Percentiles rank a stretch among this genome's conserved stretches.
These are phyloP conservation scores for Erythrophleum fordii DNA, from an alignment of 306 rosid genomes.

Conservation along the genomic window DNA sequence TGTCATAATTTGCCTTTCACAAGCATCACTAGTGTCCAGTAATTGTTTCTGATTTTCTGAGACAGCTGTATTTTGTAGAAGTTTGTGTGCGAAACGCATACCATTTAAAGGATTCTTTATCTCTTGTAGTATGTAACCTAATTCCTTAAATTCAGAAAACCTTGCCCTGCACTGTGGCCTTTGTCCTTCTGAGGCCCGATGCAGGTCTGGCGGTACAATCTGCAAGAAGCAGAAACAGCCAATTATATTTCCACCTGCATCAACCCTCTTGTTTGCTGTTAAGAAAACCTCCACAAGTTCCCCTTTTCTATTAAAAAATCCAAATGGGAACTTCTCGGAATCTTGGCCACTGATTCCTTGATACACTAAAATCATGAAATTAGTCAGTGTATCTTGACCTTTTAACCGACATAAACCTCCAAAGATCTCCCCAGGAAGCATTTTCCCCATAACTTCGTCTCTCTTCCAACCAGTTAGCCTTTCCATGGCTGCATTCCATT, in stretches of 20 bases:
- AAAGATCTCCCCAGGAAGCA: constrained; percentile 81
- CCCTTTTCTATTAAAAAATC: constrained; percentile 64
- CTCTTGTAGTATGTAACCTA: constrained; percentile 73
- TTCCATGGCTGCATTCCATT: constrained; percentile 94
- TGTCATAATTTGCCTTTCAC: constrained; percentile 80
- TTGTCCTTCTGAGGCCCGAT: constrained; percentile 44
- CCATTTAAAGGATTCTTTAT: constrained; percentile 84
- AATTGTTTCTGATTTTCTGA: constrained; percentile 83
- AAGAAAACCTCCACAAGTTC: constrained; percentile 56
- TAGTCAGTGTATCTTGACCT: constrained; percentile 68
- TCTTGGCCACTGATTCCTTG: constrained; percentile 79
- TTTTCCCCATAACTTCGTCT: constrained; percentile 72
- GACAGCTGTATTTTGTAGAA: constrained; percentile 55
- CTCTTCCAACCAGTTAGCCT: constrained; percentile 73
- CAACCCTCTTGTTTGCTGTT: constrained; percentile 69
- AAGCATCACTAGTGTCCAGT: constrained; percentile 79
- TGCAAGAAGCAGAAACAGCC: constrained; percentile 92
- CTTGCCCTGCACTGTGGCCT: constrained; percentile 35
- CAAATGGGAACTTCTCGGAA: constrained; percentile 72
- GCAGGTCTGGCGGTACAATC: constrained; percentile 44
- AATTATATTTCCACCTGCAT: constrained; percentile 54
- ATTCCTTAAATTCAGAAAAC: constrained; percentile 53
- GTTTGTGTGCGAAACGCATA: constrained; percentile 68
- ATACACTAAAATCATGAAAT: constrained; percentile 72
- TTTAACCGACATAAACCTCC: constrained; percentile 69